Evolutionary conservation across 192 early-diverging fungal genomes (phyloP).

Genomic region (Phycomyces blakesleeanus): DNA sequence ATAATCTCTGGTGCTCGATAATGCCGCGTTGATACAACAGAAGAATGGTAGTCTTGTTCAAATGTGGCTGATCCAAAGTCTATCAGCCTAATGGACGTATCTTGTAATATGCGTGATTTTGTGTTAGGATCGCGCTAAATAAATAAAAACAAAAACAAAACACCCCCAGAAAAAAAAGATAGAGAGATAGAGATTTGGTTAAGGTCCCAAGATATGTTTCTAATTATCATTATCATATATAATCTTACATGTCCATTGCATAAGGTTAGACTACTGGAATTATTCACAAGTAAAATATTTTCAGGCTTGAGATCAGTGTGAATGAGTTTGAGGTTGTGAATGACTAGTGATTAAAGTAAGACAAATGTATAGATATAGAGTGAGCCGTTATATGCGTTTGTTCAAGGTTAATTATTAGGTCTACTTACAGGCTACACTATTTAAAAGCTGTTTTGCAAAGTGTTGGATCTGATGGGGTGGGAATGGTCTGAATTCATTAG

Average conservation of each 20-base stretch:
- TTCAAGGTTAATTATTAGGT: not conserved
- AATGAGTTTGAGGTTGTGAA: constrained; percentile 82
- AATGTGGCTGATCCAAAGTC: constrained; percentile 98
- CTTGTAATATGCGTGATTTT: constrained; percentile 47
- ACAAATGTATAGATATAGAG: too few species aligned
- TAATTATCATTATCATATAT: too few species aligned
- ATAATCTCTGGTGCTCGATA: constrained; percentile 99
- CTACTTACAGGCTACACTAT: constrained; percentile 73
- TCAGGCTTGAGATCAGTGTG: constrained; percentile 99
- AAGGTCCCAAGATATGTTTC: too few species aligned
- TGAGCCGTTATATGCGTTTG: too few species aligned
- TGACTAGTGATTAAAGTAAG: too few species aligned
- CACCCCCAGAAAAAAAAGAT: too few species aligned
- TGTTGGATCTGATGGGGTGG: constrained; percentile 80
- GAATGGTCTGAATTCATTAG: constrained; percentile 87
- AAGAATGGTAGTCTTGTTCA: constrained; percentile 89
- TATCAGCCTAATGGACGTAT: constrained; percentile 84
- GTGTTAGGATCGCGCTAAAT: not conserved
- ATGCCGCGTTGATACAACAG: constrained; percentile 92
- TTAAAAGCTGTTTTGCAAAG: constrained; percentile 84
- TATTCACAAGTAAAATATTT: constrained; percentile 80
- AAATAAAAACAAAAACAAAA: too few species aligned
- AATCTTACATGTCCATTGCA: constrained; percentile 3
- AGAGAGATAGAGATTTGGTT: too few species aligned
- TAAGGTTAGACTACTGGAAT: constrained; percentile 17